These are phyloP conservation scores for Populus hybrid DNA, from an alignment of 441 rosid genomes.

Conservation along the genomic window DNA sequence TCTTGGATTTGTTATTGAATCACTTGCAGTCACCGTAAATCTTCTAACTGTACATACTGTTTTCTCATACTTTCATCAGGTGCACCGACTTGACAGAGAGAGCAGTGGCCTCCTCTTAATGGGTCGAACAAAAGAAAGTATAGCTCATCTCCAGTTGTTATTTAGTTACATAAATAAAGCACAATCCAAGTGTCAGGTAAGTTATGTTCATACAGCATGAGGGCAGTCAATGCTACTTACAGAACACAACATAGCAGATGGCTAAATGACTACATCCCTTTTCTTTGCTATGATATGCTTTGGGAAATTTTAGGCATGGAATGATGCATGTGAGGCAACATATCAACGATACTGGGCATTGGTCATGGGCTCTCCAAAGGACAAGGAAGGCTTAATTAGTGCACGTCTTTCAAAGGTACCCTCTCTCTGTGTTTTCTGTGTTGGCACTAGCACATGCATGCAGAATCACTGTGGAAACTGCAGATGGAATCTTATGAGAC, in stretches of 20 bases:
- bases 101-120: slow-evolving; percentile 78
- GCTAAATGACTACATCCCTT: slow-evolving; percentile 5
- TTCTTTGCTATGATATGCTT: not conserved
- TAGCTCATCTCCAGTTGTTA: slow-evolving; percentile 57
- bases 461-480: not conserved
- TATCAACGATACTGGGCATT: slow-evolving; percentile 81
- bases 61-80: slow-evolving; percentile 36
- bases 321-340: slow-evolving; percentile 65
- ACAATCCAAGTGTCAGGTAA: slow-evolving; percentile 58
- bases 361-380: slow-evolving; percentile 82
- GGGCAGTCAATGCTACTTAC: not conserved
- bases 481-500: not conserved
- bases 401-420: slow-evolving; percentile 84
- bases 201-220: not conserved
- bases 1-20: no score
- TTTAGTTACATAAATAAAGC: slow-evolving; percentile 54
- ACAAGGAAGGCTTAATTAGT: slow-evolving; percentile 68
- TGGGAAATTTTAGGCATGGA: slow-evolving; percentile 58
- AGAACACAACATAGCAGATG: not conserved
- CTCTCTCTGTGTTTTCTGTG: not conserved
- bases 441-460: not conserved
- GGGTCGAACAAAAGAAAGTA: slow-evolving; percentile 79
- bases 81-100: slow-evolving; percentile 88
- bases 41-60: not conserved
- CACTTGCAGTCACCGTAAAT: not conserved